Conservation (phyloP, 371 early-diverging fungal species). For the Umbelopsis sp. region DNA sequence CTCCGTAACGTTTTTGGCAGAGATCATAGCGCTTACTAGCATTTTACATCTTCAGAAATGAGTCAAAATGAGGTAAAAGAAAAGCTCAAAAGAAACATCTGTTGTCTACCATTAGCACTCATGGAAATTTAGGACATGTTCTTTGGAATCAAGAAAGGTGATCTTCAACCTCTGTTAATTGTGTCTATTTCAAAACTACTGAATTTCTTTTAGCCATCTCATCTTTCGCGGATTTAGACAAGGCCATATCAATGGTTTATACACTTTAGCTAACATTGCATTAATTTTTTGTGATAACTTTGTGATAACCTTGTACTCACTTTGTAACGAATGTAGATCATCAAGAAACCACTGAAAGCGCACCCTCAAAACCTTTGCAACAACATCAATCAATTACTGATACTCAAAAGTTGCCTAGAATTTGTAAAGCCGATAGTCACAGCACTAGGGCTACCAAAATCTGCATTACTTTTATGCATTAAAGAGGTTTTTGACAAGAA, state of each 20-base stretch:
- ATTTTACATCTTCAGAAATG: slow-evolving; percentile 18
- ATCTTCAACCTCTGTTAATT: neutral
- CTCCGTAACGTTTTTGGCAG: too few species aligned
- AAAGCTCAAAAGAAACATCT: neutral
- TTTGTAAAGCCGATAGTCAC: slow-evolving; percentile 41
- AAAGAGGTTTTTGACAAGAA: slow-evolving; percentile 24
- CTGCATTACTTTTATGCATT: slow-evolving; percentile 50
- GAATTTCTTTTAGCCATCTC: slow-evolving; percentile 33
- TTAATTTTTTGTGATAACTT: neutral
- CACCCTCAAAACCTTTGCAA: slow-evolving; percentile 62
- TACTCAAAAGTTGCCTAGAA: slow-evolving; percentile 66
- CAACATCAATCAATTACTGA: slow-evolving; percentile 74
- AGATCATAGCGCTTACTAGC: slow-evolving; percentile 13
- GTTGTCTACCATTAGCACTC: neutral
- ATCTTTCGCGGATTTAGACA: slow-evolving; percentile 51
- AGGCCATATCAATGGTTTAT: slow-evolving; percentile 49
- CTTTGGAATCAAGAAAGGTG: slow-evolving; percentile 37
- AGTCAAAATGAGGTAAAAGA: neutral
- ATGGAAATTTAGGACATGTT: slow-evolving; percentile 28
- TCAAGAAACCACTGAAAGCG: slow-evolving; percentile 24
- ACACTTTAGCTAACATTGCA: neutral
- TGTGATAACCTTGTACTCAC: too few species aligned
- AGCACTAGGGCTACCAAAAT: slow-evolving; percentile 33
- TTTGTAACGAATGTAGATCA: slow-evolving; percentile 13
- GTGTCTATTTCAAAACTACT: slow-evolving; percentile 25